phyloP scores from a whole-genome alignment of 306 rosid species.

The Pyrus communis region DNA sequence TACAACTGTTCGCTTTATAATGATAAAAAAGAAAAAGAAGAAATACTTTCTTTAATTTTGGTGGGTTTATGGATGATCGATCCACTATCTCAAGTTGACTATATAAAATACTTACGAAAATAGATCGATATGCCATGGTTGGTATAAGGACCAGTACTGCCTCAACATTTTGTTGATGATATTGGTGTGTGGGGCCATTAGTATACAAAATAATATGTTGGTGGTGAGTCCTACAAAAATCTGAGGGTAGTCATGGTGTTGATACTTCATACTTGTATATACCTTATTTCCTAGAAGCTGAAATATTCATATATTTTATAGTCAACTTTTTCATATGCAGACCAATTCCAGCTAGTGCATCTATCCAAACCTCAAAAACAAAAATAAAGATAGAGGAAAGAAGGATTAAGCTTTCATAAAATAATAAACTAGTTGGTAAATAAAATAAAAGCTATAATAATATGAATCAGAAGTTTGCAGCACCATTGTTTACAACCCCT shows the following conservation, averaged over 20 bases:
- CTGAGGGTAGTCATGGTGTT: background rate
- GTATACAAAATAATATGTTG: background rate
- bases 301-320: background rate
- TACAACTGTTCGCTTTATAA: too few relatives aligned
- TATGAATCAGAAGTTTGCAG: background rate
- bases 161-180: background rate
- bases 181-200: background rate
- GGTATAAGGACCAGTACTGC: background rate
- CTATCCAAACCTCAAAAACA: background rate
- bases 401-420: background rate
- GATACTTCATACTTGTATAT: background rate
- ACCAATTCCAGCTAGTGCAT: background rate
- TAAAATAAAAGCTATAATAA: background rate
- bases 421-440: background rate
- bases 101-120: background rate
- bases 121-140: background rate
- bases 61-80: background rate
- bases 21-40: background rate
- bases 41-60: background rate
- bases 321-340: background rate
- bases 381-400: background rate
- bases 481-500: background rate
- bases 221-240: conserved; percentile 3
- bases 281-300: too few relatives aligned
- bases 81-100: background rate